Evolutionary conservation across 1,284 basidiomycete genomes (phyloP), one percentile per base, ranked within the genome.

Genomic region (Veloboletus limbatus): DNA sequence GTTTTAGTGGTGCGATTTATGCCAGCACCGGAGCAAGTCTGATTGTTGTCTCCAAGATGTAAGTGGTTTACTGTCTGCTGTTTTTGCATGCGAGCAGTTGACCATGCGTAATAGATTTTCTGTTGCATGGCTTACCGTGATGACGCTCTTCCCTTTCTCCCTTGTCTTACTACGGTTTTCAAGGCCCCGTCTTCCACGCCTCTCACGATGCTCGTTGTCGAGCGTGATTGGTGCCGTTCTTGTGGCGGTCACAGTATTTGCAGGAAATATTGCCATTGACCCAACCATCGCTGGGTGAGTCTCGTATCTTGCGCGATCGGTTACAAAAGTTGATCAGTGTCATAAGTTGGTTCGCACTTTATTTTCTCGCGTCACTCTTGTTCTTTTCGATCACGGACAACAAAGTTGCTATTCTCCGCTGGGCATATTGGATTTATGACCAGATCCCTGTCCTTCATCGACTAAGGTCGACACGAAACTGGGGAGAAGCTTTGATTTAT

Each of bases 161-260:
- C 68, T 80, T 10, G 56, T 87, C 4, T 50, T 86, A 6, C 69
- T 88, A 30, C 79, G 78, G 49, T 82, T 82, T 65, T 82, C 81
- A 45, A 75, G 85, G 4, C 78, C 81, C 4, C 72, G 77, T 32
- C 62, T 89, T 8, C 73, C 72, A 3, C 71, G 82, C 20, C 49
- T 61, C 4, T 66, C 65, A 6, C 66, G 56, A 18, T 72, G 76
- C 8, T 67, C 69, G 6, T 54, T 79, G 11, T 50, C 49, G 14
- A 54, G 69, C 20, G 68, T 79, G 14, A 51, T 76, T 9, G 44
- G 69, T 10, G 68, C 79, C 0, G 52, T 81, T 22, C 33, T 67
- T 3, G 62, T 84, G n/a, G 69, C 74, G 0, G 54, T 69, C 2
- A 65, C 69, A 1, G 69, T 85, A 4, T 72, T 79, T 45, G 76